Evolutionary conservation across 805 yeast genomes (phyloP), one percentile per base, ranked within the genome.

Genomic region (Metschnikowia picachoensis): DNA sequence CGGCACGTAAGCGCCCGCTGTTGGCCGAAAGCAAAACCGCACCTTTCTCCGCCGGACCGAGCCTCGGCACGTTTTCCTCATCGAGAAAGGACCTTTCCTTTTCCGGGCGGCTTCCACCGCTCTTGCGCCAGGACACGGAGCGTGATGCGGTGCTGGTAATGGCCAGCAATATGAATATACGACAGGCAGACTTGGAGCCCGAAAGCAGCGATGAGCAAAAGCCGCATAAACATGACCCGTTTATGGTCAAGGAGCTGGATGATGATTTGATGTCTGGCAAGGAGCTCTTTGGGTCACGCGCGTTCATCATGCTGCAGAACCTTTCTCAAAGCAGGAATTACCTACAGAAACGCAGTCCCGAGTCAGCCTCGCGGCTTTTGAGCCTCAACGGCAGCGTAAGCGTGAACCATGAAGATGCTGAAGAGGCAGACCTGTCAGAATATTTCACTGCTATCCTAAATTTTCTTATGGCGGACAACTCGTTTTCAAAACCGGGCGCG

Each of bases 401-500:
- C 55, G 49, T 38, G 4, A 49, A 41, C 9, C 31, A 60, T 76
- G 53, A 60, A 68, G 64, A 40, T 41, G 16, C 38, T 31, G 45
- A 39, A 27, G 55, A 51, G 30, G 44, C 46, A 4, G 55, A 48
- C 14, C 43, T 52, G 6, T 46, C 49, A 16, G 77, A 72, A 7
- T 74, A 72, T 46, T 74, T 70, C 48, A 68, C 70, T 17, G 61
- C 67, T 17, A 59, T 82, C 32, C 65, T 82, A 39, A 68, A 70
- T n/a, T 81, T 70, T 59, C 79, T 82, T 53, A 69, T 78, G 39
- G 79, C 73, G 44, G 82, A 78, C 46, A 60, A 62, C 36, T 68
- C 25, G 8, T 43, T 31, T 40, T n/a, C 36, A 9, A 35, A 13
- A 9, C 34, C 43, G 29, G 46, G 46, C 27, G 29, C 52, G 12